These are phyloP conservation scores for Kuraishia capsulata DNA, from an alignment of 805 yeast species.

Conservation along the genomic window DNA sequence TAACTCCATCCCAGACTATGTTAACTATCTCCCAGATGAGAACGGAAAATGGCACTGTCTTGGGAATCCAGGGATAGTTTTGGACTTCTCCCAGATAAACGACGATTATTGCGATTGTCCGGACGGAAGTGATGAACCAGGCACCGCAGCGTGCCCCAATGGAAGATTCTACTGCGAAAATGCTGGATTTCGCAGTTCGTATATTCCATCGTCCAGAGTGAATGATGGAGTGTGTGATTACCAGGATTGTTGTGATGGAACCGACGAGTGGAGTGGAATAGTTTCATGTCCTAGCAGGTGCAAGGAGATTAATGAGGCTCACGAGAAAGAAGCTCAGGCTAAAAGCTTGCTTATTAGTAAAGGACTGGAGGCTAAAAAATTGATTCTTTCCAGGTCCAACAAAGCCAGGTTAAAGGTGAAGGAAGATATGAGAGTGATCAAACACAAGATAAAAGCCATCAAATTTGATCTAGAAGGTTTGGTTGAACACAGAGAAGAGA, in stretches of 20 bases:
- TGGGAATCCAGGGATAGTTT: constrained; percentile 49
- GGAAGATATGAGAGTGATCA: constrained; percentile 6
- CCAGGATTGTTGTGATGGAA: constrained; percentile 86
- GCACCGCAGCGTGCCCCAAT: constrained; percentile 71
- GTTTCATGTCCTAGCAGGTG: constrained; percentile 51
- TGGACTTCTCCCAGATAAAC: constrained; percentile 59
- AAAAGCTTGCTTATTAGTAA: constrained; percentile 10
- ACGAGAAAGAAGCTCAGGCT: constrained; percentile 14
- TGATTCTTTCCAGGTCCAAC: constrained; percentile 20
- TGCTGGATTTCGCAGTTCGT: constrained; percentile 54
- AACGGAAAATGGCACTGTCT: constrained; percentile 65
- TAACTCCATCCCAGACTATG: too few relatives aligned
- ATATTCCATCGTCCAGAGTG: constrained; percentile 58
- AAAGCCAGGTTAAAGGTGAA: constrained; percentile 9
- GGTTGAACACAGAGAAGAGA: constrained; percentile 14
- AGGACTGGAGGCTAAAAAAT: constrained; percentile 26
- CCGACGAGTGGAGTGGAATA: constrained; percentile 55
- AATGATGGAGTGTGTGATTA: constrained; percentile 92
- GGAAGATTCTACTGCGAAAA: constrained; percentile 67
- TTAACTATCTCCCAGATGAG: too few relatives aligned
- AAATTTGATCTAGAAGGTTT: constrained; percentile 12
- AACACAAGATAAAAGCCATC: background rate
- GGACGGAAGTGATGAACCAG: constrained; percentile 96
- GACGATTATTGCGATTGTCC: constrained; percentile 96
- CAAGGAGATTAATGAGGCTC: constrained; percentile 33